These are phyloP conservation scores for Neopestalotiopsis clavispora DNA, from an alignment of 2,329 filamentous ascomycete genomes.

Conservation along the genomic window DNA sequence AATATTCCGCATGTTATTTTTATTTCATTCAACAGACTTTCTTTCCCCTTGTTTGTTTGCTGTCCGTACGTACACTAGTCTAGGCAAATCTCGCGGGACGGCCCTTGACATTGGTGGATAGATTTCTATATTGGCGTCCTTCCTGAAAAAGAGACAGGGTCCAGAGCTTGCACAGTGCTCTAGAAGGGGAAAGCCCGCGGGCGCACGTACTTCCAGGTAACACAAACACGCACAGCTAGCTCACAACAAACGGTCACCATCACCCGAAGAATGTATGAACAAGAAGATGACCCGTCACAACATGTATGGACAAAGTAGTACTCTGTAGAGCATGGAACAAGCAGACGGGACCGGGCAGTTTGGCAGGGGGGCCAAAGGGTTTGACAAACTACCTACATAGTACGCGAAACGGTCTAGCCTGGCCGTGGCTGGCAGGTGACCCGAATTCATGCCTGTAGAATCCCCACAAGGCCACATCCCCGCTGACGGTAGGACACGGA, in stretches of 20 bases:
- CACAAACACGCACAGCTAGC: not conserved
- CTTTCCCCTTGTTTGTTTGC: not conserved
- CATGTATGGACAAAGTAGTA: not conserved
- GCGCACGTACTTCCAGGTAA: not conserved
- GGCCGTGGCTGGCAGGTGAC: conserved; percentile 6
- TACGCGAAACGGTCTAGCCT: not conserved
- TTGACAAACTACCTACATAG: not conserved
- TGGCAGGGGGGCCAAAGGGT: not conserved
- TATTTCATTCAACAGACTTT: not conserved
- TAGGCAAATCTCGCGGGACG: not conserved
- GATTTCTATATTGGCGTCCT: not conserved
- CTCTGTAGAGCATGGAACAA: not conserved
- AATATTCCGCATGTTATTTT: not conserved
- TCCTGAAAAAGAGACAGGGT: not conserved
- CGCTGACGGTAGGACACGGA: conserved; percentile 9
- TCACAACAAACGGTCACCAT: not conserved
- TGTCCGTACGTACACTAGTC: not conserved
- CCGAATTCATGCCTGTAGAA: not conserved
- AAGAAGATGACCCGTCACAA: not conserved
- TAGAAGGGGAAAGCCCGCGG: not conserved
- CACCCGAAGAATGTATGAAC: not conserved
- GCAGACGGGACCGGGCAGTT: not conserved
- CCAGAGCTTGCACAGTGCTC: not conserved
- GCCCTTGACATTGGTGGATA: not conserved
- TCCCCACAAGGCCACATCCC: not conserved